phyloP scores from a whole-genome alignment of 2,329 filamentous ascomycete species.

The Trichoderma harzianum region DNA sequence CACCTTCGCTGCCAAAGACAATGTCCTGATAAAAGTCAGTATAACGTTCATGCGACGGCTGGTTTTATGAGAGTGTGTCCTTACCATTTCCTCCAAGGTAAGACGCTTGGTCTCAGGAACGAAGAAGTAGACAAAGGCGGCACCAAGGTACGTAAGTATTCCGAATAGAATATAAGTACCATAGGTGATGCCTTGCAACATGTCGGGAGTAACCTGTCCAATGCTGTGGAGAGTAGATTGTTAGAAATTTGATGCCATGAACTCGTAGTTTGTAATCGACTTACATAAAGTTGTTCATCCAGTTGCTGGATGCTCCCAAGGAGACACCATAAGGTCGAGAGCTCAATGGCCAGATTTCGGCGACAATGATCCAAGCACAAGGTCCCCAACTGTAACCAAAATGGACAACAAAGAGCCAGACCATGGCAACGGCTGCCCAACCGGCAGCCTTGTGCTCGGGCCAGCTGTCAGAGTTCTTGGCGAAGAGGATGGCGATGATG shows the following conservation, averaged over 20 bases:
- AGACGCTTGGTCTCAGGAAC: constrained; percentile 64
- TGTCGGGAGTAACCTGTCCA: constrained; percentile 66
- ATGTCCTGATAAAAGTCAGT: constrained; percentile 46
- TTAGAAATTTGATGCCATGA: background rate
- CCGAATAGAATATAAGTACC: constrained; percentile 73
- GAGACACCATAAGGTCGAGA: constrained; percentile 68
- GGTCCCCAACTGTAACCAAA: constrained; percentile 77
- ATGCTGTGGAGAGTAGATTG: background rate
- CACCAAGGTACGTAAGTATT: constrained; percentile 59
- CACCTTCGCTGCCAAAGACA: constrained; percentile 64
- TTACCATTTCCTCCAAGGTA: constrained; percentile 60
- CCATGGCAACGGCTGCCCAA: constrained; percentile 66
- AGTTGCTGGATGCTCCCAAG: constrained; percentile 63
- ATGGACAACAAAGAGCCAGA: constrained; percentile 72
- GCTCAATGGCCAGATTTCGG: constrained; percentile 71
- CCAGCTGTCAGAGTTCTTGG: constrained; percentile 60
- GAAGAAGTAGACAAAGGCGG: constrained; percentile 59
- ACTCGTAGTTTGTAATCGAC: background rate
- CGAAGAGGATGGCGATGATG: constrained; percentile 68
- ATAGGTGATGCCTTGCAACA: constrained; percentile 62
- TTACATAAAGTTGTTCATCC: constrained; percentile 59
- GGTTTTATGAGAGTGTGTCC: background rate
- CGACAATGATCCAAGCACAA: constrained; percentile 70
- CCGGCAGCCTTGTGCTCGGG: constrained; percentile 56
- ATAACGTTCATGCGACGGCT: fast-evolving